These are phyloP conservation scores for Paecilomyces sp. DNA, from an alignment of 2,329 filamentous ascomycete species.

Conservation along the genomic window DNA sequence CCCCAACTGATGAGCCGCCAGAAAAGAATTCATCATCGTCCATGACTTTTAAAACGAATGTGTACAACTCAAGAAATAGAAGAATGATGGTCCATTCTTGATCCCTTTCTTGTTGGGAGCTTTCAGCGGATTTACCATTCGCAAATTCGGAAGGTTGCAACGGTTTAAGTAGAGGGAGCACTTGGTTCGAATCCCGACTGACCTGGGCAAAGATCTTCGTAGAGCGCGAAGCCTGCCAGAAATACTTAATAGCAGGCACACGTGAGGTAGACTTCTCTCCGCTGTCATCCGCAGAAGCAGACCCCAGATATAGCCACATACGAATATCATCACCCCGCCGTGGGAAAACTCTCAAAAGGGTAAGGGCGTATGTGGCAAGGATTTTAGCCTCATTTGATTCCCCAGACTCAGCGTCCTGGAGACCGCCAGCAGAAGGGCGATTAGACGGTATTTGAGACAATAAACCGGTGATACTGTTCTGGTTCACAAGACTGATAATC, in stretches of 20 bases:
- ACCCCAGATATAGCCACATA: constrained; percentile 84
- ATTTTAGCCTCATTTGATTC: constrained; percentile 58
- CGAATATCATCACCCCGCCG: constrained; percentile 76
- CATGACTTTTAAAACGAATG: constrained; percentile 83
- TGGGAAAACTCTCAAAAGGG: constrained; percentile 79
- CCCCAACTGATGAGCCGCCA: constrained; percentile 40
- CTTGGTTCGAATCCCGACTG: constrained; percentile 49
- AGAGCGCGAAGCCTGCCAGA: constrained; percentile 64
- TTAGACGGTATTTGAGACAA: constrained; percentile 39
- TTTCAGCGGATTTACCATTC: constrained; percentile 11
- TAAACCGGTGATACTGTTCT: constrained; percentile 63
- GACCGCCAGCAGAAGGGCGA: constrained; percentile 13
- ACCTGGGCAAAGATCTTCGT: constrained; percentile 54
- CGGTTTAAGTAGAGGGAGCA: constrained; percentile 50
- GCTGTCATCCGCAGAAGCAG: constrained; percentile 41
- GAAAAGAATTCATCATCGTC: constrained; percentile 95
- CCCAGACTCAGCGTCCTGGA: constrained; percentile 21
- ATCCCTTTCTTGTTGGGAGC: constrained; percentile 35
- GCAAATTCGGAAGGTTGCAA: constrained; percentile 34
- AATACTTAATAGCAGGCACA: constrained; percentile 68
- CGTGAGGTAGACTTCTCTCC: constrained; percentile 21
- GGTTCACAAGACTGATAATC: constrained; percentile 64
- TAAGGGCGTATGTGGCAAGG: constrained; percentile 79
- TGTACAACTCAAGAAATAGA: constrained; percentile 89
- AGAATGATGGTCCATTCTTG: constrained; percentile 85